Evolutionary conservation across 805 yeast species (phyloP), one percentile per base, ranked within the genome.

Genomic region (Cephaloascus albidus): DNA sequence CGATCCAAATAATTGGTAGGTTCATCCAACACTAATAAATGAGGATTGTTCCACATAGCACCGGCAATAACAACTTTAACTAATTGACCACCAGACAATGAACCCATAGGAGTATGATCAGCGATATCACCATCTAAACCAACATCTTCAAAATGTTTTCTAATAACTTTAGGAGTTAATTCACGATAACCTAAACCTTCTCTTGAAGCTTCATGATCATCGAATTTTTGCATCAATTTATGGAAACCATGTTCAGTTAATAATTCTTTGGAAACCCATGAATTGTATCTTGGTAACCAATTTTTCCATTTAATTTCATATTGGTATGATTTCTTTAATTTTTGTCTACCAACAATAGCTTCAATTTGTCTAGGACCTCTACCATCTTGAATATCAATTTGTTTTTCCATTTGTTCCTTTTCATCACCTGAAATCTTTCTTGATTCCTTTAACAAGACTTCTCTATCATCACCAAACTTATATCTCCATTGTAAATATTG

Each of bases 41-140:
- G 98, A 16, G 98, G 98, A 59, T 90, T 93, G 67, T 93, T 90
- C 98, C 98, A 90, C 93, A 90, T 90, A 47, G 97, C 97, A 65
- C 97, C 98, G 12, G 97, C 97, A 68, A 90, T 90, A 44, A 90
- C 98, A 46, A 90, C 97, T 65, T 90, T 90, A 44, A 90, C 98
- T 59, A 90, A 75, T 69, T 90, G 98, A 54, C 98, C 98, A 60
- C 98, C 98, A 19, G 97, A 88, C 47, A 90, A 72, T 4, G 96
- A 86, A 18, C 97, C 97, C 76, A 90, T 70, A 39, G 96, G 96
- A 16, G 97, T 90, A 63, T 90, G 97, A 62, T 93, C 96, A 31
- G 97, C 97, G 66, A 90, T 89, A 55, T 90, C 98, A 50, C 97
- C 94, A 54, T 93, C 98, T 50, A 90, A 73, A 44, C 98, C 98